Percentiles rank a stretch among this genome's conserved stretches.
Conservation (phyloP, 495 filamentous ascomycete species). For the Beverwykella pulmonaria region DNA sequence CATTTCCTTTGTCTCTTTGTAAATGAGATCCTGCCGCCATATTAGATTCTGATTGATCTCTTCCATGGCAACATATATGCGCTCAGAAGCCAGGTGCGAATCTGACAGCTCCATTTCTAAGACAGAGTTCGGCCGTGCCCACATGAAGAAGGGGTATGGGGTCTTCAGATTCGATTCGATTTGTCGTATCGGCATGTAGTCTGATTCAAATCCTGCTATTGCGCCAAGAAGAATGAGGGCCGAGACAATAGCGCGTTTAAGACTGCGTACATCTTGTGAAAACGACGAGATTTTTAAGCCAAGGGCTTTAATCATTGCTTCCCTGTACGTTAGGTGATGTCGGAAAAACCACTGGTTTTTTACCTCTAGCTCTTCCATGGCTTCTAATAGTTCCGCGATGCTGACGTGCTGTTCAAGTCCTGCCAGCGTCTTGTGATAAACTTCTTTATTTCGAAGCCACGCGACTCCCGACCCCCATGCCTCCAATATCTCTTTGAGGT, state of each 20-base stretch:
- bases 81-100: neutral
- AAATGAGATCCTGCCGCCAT: neutral
- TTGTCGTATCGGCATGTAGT: neutral
- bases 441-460: neutral
- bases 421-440: neutral
- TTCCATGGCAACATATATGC: neutral
- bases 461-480: neutral
- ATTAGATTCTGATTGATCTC: neutral
- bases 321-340: neutral
- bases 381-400: neutral
- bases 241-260: neutral
- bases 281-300: neutral
- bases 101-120: neutral
- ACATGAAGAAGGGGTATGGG: neutral
- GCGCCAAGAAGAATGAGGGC: neutral
- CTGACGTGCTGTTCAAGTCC: neutral
- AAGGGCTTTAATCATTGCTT: neutral
- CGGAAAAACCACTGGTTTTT: neutral
- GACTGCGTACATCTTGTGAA: neutral
- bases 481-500: neutral
- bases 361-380: neutral
- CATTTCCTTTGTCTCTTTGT: neutral
- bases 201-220: neutral
- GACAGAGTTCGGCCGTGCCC: neutral
- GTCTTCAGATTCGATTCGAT: neutral